Conservation (phyloP, 1,284 basidiomycete species). For the Sanghuangporus sanghuang region DNA sequence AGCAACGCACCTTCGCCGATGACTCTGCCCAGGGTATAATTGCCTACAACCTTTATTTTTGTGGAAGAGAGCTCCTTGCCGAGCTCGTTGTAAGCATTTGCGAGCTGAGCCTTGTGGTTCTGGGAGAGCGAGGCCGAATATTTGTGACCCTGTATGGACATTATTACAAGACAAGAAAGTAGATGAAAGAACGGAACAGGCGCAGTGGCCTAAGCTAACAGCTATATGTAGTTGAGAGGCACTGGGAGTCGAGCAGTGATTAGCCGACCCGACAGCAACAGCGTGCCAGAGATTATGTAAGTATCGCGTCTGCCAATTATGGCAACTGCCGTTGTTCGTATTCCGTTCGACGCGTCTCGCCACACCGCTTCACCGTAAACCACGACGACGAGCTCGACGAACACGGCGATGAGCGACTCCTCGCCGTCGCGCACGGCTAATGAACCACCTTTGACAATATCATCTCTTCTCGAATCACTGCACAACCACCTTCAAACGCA, state of each 20-base stretch:
- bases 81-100: conserved; percentile 94
- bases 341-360: background rate
- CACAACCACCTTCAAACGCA: conserved; percentile 73
- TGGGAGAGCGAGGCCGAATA: conserved; percentile 62
- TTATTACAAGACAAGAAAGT: conserved; percentile 29
- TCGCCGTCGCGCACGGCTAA: conserved; percentile 10
- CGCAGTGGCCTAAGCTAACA: conserved; percentile 21
- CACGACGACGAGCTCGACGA: background rate
- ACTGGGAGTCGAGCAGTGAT: too few species aligned
- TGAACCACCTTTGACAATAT: conserved; percentile 36
- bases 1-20: conserved; percentile 84
- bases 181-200: conserved; percentile 39
- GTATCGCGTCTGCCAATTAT: background rate
- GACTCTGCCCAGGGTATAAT: conserved; percentile 91
- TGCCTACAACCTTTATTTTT: conserved; percentile 88
- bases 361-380: background rate
- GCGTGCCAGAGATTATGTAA: background rate
- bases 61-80: conserved; percentile 90
- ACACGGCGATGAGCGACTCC: background rate
- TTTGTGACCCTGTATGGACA: conserved; percentile 51
- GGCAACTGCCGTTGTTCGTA: background rate
- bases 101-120: conserved; percentile 82
- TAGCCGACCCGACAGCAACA: too few species aligned
- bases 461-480: conserved; percentile 66
- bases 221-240: background rate